A percentile compares a stretch with the other conserved stretches of the same genome.
Conservation (phyloP, 345 rosid genomes). For the Cochlearia excelsa region DNA sequence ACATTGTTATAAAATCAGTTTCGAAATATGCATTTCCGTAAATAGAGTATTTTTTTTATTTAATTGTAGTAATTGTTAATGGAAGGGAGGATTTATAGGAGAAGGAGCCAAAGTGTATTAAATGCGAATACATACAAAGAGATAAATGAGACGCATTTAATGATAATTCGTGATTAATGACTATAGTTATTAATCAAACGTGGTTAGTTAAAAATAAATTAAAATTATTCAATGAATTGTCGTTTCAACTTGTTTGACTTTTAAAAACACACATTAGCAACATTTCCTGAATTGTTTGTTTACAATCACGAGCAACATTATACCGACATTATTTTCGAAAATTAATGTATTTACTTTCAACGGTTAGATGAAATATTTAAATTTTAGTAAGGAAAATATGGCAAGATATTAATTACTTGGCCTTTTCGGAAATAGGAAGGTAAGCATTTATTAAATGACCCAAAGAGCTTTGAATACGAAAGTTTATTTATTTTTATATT, state of each 20-base stretch:
- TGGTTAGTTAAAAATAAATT: no score
- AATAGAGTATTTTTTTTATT: not conserved
- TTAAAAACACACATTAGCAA: not conserved
- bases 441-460: constrained; percentile 27
- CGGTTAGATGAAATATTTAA: not conserved
- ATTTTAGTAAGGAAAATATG: not conserved
- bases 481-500: not conserved
- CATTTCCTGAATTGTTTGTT: constrained; percentile 18
- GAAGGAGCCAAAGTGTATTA: constrained; percentile 29
- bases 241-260: constrained; percentile 20
- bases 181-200: not conserved
- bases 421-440: constrained; percentile 33
- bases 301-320: constrained; percentile 12
- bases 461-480: constrained; percentile 26
- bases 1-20: constrained; percentile 17
- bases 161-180: constrained; percentile 16
- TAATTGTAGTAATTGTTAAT: constrained; percentile 19
- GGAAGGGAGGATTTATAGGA: constrained; percentile 32
- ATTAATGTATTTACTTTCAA: not conserved
- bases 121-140: constrained; percentile 8
- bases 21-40: constrained; percentile 9
- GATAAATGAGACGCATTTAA: constrained; percentile 21
- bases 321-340: constrained; percentile 17
- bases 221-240: constrained; percentile 5
- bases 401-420: constrained; percentile 24